These are phyloP conservation scores for Nicotiana sylvestris DNA, from an alignment of 257 asterid genomes.

Conservation along the genomic window DNA sequence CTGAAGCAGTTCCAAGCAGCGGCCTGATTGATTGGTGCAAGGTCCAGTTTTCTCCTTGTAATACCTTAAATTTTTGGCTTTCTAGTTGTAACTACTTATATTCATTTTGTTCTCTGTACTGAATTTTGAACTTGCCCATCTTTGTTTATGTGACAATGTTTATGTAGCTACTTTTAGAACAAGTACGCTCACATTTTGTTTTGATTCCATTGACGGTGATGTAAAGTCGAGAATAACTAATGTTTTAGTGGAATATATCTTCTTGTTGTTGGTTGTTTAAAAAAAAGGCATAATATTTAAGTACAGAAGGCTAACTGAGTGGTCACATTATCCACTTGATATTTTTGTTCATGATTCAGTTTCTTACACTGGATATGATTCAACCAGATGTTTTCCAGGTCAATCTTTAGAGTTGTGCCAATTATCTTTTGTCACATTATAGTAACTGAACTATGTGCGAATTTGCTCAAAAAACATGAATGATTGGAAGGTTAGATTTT, in stretches of 20 bases:
- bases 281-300: background rate
- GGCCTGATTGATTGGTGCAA: conserved; percentile 35
- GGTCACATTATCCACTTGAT: background rate
- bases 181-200: too few species aligned
- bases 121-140: too few species aligned
- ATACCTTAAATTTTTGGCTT: background rate
- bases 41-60: conserved; percentile 7
- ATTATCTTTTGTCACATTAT: background rate
- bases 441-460: background rate
- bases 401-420: background rate
- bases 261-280: too few species aligned
- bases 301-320: conserved; percentile 7
- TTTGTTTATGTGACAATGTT: too few species aligned
- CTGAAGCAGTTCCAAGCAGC: conserved; percentile 60
- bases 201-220: too few species aligned
- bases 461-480: background rate
- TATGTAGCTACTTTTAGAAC: too few species aligned
- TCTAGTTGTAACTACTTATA: too few species aligned
- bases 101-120: too few species aligned
- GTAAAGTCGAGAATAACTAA: too few species aligned
- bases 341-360: conserved; percentile 22
- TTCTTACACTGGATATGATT: conserved; percentile 24
- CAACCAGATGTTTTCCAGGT: background rate
- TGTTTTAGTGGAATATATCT: too few species aligned
- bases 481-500: background rate